Conservation (phyloP, 352 stramenopile species). For the Halophytophthora batemanensis region DNA sequence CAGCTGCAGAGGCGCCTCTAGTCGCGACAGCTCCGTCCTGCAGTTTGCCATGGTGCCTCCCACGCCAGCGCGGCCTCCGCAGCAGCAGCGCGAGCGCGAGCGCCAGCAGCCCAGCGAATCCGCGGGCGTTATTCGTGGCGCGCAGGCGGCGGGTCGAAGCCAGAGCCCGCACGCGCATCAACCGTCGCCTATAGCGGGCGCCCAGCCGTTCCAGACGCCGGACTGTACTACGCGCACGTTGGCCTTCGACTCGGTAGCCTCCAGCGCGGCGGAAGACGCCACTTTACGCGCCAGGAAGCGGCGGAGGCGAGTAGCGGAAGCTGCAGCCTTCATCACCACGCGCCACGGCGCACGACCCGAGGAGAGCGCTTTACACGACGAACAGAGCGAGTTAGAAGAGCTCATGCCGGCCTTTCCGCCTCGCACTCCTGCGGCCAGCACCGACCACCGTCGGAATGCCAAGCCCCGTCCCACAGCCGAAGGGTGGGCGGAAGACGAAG, state of each 20-base stretch:
- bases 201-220: conserved; percentile 32
- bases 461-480: no score
- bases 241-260: conserved; percentile 36
- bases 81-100: no score
- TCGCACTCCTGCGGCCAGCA: no score
- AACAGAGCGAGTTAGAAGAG: conserved; percentile 2
- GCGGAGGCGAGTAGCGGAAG: conserved; percentile 27
- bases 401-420: not conserved
- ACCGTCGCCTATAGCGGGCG: conserved; percentile 32
- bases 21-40: no score
- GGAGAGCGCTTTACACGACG: conserved; percentile 1
- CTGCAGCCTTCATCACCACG: conserved; percentile 31
- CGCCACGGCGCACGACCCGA: conserved; percentile 11
- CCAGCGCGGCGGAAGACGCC: conserved; percentile 24
- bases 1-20: no score
- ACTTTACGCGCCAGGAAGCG: conserved; percentile 31
- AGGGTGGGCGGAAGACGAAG: no score
- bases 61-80: no score
- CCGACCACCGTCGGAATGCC: no score
- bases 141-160: no score
- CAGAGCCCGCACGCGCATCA: conserved; percentile 4
- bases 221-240: conserved; percentile 41
- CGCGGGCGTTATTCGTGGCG: no score
- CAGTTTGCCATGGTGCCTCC: no score
- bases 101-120: no score